Percentiles rank a stretch among this genome's conserved stretches.
phyloP scores from a whole-genome alignment of 139 green algal genomes.

The Edaphochlamys debaryana region DNA sequence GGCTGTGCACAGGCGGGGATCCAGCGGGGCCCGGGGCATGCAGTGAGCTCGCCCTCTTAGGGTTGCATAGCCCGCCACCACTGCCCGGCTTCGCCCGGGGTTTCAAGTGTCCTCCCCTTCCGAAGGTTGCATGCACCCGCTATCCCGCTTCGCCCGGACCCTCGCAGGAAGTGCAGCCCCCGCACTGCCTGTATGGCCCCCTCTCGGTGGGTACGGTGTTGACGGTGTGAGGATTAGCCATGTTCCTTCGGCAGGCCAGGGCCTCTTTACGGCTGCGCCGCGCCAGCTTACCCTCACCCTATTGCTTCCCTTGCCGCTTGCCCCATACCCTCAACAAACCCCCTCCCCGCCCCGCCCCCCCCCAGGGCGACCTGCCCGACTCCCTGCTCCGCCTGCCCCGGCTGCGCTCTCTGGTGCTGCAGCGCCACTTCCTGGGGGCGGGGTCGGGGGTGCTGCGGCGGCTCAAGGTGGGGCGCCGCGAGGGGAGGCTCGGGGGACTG shows the following conservation, averaged over 20 bases:
- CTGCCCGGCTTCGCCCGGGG: no score
- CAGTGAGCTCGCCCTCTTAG: no score
- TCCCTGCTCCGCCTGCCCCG: constrained; percentile 5
- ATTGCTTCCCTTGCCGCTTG: neutral
- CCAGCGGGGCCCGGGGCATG: neutral
- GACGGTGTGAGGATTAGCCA: neutral
- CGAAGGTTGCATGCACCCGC: neutral
- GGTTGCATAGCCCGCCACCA: neutral
- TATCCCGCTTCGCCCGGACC: neutral
- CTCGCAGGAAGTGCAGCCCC: constrained; percentile 20
- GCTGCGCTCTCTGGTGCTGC: constrained; percentile 10
- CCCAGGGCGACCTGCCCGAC: constrained; percentile 11
- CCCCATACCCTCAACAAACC: neutral
- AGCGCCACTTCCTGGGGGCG: constrained; percentile 1
- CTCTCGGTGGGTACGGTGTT: neutral
- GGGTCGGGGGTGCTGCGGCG: neutral
- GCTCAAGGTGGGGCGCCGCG: neutral
- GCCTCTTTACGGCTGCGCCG: neutral
- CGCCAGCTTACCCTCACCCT: no score
- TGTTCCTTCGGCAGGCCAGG: no score
- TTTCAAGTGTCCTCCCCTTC: neutral
- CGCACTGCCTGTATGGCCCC: constrained; percentile 32
- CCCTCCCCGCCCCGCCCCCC: neutral
- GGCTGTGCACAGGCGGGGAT: neutral
- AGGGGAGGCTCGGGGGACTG: neutral